Evolutionary conservation across 176 grass and related monocot species (phyloP).

Genomic region (Aegilops speltoides): DNA sequence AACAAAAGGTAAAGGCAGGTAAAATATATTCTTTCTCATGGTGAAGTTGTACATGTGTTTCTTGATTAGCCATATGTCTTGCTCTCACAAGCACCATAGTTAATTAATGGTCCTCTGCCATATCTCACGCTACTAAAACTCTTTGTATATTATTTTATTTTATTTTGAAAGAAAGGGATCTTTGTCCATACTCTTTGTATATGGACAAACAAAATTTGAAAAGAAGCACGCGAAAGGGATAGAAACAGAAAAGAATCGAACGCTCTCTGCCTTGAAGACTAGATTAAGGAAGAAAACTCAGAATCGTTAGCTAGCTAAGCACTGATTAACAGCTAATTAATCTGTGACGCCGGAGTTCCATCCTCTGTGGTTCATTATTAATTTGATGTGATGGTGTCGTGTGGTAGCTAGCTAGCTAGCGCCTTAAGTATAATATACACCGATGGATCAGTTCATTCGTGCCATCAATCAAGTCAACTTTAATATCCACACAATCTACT

Average conservation of each 20-base stretch:
- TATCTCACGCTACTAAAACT: not conserved
- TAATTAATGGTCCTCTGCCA: not conserved
- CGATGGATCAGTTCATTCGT: not conserved
- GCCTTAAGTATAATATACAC: not conserved
- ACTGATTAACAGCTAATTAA: not conserved
- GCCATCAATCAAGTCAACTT: constrained; percentile 10
- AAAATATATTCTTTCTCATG: not conserved
- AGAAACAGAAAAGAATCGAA: not conserved
- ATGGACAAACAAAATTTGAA: not conserved
- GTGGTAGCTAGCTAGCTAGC: not conserved
- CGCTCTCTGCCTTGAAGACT: not conserved
- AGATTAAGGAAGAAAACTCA: not conserved
- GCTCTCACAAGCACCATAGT: not conserved
- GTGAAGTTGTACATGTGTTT: constrained; percentile 15
- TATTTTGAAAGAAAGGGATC: too few relatives aligned
- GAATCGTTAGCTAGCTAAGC: constrained; percentile 9
- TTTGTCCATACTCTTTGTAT: too few relatives aligned
- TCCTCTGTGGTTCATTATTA: not conserved
- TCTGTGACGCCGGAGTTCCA: not conserved
- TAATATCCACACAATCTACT: not conserved
- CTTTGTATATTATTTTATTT: not conserved
- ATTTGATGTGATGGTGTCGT: not conserved
- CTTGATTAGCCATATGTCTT: constrained; percentile 25
- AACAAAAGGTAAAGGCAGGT: constrained; percentile 19
- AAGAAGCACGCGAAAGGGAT: not conserved